Base-by-base conservation (phyloP, 768 basidiomycete species). In the Lactifluus subvellereus region DNA sequence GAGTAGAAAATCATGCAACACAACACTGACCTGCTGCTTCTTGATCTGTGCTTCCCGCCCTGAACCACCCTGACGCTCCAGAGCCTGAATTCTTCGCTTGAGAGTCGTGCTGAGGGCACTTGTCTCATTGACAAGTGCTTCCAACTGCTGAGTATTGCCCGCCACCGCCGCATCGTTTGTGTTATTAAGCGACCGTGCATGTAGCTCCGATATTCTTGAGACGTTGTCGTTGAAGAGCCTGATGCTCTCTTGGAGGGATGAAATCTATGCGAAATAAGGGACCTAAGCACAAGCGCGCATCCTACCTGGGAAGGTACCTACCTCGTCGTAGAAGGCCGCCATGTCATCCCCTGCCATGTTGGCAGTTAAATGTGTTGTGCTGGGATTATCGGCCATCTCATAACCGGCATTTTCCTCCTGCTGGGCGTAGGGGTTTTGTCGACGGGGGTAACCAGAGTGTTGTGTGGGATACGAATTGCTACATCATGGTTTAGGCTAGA, bases 291-390 rank as follows among this genome's bases (percentile, higher is more conserved):
- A 60, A 47, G 37, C n/a, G 33, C 7, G 22, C 8, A 45, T 58
- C 38, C 37, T 33, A 63, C 37, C 4, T n/a, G 11, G 7, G 22
- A 38, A 30, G n/a, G 49, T 16, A 69, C 80, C 59, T 62, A 88
- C 89, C 79, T 92, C 90, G 48, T 80, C 76, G 71, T 91, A 91
- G 74, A 92, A 91, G 11, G 79, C 75, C 3, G 81, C 73, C 88
- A 89, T 89, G 62, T 71, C 71, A 72, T 88, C 87, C 32, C 75
- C 79, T 32, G 51, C 66, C 50, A 63, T 65, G 16, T 59, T 68
- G 45, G 67, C 54, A 47, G 66, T 66, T 11, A 79, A 71, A 61
- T 80, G 72, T 51, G 67, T 79, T 37, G 80, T 76, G 57, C 79
- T 78, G 67, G 84, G 82, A 67, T 77, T 82, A 38, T 84, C 83